These are phyloP conservation scores for Gnomoniopsis sp. DNA, from an alignment of 2,329 filamentous ascomycete genomes.

Conservation along the genomic window DNA sequence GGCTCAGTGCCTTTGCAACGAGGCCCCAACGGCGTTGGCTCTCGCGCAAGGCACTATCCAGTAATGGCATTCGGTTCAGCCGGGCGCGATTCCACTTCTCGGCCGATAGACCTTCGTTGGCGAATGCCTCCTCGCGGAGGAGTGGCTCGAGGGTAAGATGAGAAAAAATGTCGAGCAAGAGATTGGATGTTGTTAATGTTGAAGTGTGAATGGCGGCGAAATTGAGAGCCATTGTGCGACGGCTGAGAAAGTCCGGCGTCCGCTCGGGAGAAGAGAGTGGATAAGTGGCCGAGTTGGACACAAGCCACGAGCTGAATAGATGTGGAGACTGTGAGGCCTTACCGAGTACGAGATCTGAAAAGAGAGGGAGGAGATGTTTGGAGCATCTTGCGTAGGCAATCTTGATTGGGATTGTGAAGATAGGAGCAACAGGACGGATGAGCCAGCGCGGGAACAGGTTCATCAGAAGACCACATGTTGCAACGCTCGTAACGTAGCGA, in stretches of 20 bases:
- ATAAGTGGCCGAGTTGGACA: neutral
- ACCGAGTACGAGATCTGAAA: neutral
- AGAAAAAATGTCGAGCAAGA: too few species aligned
- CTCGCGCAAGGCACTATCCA: too few species aligned
- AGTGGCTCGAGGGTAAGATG: too few species aligned
- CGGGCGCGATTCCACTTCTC: too few species aligned
- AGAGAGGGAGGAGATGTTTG: neutral
- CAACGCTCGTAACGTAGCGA: neutral
- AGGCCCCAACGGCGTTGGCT: too few species aligned
- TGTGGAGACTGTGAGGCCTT: neutral
- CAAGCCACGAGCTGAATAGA: neutral
- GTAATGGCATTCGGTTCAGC: too few species aligned
- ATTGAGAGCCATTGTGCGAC: neutral
- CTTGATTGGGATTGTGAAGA: conserved; percentile 1
- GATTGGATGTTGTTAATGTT: neutral
- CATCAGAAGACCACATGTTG: conserved; percentile 1
- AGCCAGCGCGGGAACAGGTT: neutral
- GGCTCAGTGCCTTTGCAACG: too few species aligned
- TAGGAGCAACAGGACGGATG: neutral
- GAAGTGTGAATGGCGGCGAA: neutral
- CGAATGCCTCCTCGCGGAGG: too few species aligned
- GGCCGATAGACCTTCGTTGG: too few species aligned
- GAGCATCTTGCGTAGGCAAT: neutral
- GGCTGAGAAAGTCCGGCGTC: neutral
- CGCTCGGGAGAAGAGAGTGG: neutral